These are phyloP conservation scores for Dysphania ambrosioides DNA, from an alignment of 148 eudicot species.

Conservation along the genomic window DNA sequence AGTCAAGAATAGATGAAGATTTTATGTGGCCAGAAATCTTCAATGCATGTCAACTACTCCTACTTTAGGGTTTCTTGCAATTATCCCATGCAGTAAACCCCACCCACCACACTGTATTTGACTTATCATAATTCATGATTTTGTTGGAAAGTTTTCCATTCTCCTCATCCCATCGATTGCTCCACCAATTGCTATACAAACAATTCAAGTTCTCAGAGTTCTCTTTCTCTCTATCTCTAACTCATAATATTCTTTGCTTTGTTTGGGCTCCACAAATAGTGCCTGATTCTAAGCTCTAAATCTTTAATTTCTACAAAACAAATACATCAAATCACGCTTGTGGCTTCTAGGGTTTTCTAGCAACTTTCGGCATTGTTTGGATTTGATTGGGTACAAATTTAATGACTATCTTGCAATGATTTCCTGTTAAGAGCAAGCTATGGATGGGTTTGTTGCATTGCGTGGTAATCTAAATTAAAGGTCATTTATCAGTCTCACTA, in stretches of 20 bases:
- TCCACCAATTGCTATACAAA: constrained; percentile 10
- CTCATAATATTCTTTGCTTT: constrained; percentile 13
- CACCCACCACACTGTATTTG: constrained; percentile 22
- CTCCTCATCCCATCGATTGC: not conserved
- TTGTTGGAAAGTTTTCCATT: constrained; percentile 17
- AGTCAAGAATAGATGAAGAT: not conserved
- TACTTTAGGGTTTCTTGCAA: constrained; percentile 4
- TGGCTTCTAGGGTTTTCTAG: constrained; percentile 22
- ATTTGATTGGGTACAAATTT: not conserved
- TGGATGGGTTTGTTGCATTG: not conserved
- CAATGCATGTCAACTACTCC: constrained; percentile 28
- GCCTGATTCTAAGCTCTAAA: not conserved
- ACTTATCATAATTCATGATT: constrained; percentile 27
- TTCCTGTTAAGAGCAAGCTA: not conserved
- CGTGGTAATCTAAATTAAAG: too few species aligned
- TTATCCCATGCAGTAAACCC: constrained; percentile 13
- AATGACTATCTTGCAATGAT: not conserved
- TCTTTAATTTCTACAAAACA: not conserved
- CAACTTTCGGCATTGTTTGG: constrained; percentile 5
- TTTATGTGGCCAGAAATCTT: not conserved
- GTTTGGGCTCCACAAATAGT: constrained; percentile 21
- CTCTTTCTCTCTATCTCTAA: not conserved
- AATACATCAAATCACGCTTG: constrained; percentile 2
- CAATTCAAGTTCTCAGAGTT: not conserved
- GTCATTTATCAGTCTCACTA: too few species aligned